Base-by-base conservation (phyloP, 1,139 yeast species). In the Yamadazyma blattariae region DNA sequence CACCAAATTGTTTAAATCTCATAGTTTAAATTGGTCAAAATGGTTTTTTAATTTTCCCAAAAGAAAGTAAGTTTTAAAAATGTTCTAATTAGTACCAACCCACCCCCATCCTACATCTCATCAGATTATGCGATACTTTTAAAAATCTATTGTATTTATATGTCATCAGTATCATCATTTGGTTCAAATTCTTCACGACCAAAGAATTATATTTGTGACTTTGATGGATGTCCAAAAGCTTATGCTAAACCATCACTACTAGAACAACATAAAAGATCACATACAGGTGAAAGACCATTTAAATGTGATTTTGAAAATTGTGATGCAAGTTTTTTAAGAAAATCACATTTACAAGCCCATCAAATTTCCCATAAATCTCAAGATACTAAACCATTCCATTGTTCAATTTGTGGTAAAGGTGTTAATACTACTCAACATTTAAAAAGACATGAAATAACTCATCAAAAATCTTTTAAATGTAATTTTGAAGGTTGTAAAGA, bases 341-440 rank as follows among this genome's bases (percentile, higher is more conserved):
- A 83, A 46, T 78, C 88, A 11, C 97, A 92, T 59, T 61, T 92
- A 30, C 77, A 78, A 35, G 77, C 89, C 15, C 99, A 92, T 54
- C 45, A 69, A 43, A 58, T 84, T 19, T 77, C 89, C 11, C 92
- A 84, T 51, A 52, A 62, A 15, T 65, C 62, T 24, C 64, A 74
- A 5, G 70, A 67, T 2, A 74, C 71, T 12, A 86, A 85, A 50
- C 96, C 97, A 0, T 82, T 74, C 51, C 75, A 70, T 36, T 92
- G 99, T 51, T 61, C 79, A 0, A 59, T 71, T 1, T 92, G 99
- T 56, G 82, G 82, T 1, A 88, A 88, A 55, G 96, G 96, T 2
- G 84, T 87, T 38, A 83, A 82, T 42, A 76, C 95, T 0, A 60
- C 61, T 33, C 98, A 92, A 60, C 97, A 90, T 54, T 64, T 89